Conservation (phyloP, 129 eudicot genomes). For the Kitagawia praeruptora region DNA sequence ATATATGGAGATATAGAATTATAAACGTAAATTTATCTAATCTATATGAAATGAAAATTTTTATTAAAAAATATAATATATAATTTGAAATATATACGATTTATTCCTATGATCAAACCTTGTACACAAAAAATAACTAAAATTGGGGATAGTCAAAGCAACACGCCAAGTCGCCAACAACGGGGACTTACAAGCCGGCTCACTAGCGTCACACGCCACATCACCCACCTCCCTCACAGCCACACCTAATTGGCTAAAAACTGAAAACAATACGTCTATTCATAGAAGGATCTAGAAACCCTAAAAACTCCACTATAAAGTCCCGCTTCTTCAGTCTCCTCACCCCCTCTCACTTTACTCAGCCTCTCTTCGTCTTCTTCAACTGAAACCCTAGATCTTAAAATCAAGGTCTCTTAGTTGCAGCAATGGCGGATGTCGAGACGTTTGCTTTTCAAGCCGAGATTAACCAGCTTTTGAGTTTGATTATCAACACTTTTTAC, state of each 20-base stretch:
- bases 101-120: too few species aligned
- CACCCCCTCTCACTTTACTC: not conserved
- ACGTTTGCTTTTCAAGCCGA: conserved; percentile 92
- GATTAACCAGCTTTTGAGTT: conserved; percentile 79
- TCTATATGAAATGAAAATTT: too few species aligned
- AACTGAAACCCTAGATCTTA: not conserved
- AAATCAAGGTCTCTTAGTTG: not conserved
- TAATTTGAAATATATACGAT: too few species aligned
- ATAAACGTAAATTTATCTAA: too few species aligned
- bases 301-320: not conserved
- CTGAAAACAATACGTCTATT: not conserved
- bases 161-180: too few species aligned
- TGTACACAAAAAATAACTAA: too few species aligned
- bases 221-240: not conserved
- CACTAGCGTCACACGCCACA: not conserved
- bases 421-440: conserved; percentile 66
- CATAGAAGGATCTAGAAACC: conserved; percentile 23
- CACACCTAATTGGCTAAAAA: not conserved
- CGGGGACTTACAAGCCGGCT: too few species aligned
- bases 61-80: too few species aligned
- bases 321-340: not conserved
- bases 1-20: too few species aligned
- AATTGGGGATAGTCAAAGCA: too few species aligned
- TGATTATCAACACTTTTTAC: conserved; percentile 82
- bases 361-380: not conserved